Evolutionary conservation across 2,329 filamentous ascomycete genomes (phyloP), one percentile per base, ranked within the genome.

Genomic region (Pestalotiopsis fici): DNA sequence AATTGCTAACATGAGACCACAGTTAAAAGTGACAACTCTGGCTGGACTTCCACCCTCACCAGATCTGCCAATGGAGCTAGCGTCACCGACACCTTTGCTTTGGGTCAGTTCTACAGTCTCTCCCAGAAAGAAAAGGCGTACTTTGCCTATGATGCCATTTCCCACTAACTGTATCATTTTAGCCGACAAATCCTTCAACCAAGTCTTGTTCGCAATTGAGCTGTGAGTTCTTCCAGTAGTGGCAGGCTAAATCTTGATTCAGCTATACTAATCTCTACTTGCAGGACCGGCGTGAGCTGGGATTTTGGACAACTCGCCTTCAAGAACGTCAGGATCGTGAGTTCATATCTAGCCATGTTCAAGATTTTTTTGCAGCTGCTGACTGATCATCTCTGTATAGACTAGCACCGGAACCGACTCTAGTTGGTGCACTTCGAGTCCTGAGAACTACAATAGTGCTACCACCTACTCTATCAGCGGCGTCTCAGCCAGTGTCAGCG

Each of bases 281-380:
- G 3, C 62, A 77, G 76, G 2, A 76, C 75, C 21, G 77, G 74
- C 55, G 75, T 79, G 11, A 69, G 69, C n/a, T 82, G 80, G 80
- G 73, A 80, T 69, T 82, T 82, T 68, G 80, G 80, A 2, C 66
- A 73, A 12, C 72, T 82, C n/a, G 75, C 75, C 7, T 82, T 78
- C 66, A 69, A 82, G 68, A 79, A 82, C 59, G 77, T 89, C 67
- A 83, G 83, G 64, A 86, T 86, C 4, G 85, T 86, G 69, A 75
- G 77, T 71, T 35, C 56, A 71, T 9, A 18, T 27, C n/a, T 54
- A 39, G n/a, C 25, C 13, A 7, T 50, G 3, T 50, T 23, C 5
- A 50, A 23, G 4, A n/a, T 6, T 3, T 37, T 18, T 18, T 7
- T 13, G 39, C 11, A 28, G n/a, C n/a, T 61, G 35, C 67, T 71